phyloP scores from a whole-genome alignment of 169 alveolate genomes.

The Eimeria praecox region DNA sequence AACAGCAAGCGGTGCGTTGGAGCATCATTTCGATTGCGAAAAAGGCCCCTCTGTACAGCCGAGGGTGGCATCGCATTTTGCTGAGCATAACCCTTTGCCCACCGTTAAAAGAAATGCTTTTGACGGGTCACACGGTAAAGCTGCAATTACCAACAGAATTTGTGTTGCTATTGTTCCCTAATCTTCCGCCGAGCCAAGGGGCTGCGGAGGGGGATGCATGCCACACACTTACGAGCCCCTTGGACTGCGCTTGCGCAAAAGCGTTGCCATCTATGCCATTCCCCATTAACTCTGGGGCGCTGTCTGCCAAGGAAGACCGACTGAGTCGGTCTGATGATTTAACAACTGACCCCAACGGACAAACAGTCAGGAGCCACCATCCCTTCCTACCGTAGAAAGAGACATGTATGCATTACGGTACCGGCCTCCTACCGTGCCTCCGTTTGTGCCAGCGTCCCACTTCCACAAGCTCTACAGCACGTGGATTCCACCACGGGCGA shows the following conservation, averaged over 20 bases:
- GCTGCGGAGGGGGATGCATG: constrained; percentile 1
- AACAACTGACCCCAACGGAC: constrained; percentile 57
- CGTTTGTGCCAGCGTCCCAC: constrained; percentile 71
- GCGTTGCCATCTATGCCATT: constrained; percentile 36
- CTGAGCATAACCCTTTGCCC: constrained; percentile 6
- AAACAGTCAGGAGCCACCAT: constrained; percentile 19
- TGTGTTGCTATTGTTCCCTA: constrained; percentile 41
- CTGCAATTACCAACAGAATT: constrained; percentile 9
- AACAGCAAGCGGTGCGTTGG: constrained; percentile 48
- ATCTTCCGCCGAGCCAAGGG: constrained; percentile 38
- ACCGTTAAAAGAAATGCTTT: not conserved
- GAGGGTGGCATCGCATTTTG: not conserved
- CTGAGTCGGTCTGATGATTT: constrained; percentile 11
- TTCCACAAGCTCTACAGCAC: constrained; percentile 51
- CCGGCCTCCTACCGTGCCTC: constrained; percentile 42
- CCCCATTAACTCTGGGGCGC: constrained; percentile 75
- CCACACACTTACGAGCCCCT: constrained; percentile 35
- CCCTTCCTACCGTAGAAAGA: not conserved
- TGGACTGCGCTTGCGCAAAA: constrained; percentile 49
- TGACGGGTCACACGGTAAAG: not conserved
- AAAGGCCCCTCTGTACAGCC: constrained; percentile 44
- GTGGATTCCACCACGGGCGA: constrained; percentile 33
- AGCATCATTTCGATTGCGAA: constrained; percentile 14
- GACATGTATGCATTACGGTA: not conserved
- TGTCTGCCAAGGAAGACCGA: constrained; percentile 73